A percentile compares a stretch with the other conserved stretches of the same genome.
Evolutionary conservation across 1,139 yeast genomes (phyloP).

Genomic region (Torulaspora globosa): DNA sequence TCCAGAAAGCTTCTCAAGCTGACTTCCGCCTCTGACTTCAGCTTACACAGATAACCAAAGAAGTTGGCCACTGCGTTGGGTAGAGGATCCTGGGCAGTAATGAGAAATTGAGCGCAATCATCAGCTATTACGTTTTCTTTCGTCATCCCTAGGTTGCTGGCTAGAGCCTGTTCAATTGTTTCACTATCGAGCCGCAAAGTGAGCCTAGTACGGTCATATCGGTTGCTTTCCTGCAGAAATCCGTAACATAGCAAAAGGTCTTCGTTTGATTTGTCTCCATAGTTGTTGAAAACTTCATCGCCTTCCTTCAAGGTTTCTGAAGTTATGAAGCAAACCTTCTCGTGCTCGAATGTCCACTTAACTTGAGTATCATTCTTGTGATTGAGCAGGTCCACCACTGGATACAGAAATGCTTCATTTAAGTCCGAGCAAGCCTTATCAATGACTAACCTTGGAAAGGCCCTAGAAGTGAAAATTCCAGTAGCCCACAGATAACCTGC

Average conservation of each 20-base stretch:
- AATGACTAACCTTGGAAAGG: slow-evolving; percentile 63
- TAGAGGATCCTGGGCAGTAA: slow-evolving; percentile 21
- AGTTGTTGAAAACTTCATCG: slow-evolving; percentile 66
- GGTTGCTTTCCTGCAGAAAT: slow-evolving; percentile 53
- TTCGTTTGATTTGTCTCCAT: slow-evolving; percentile 82
- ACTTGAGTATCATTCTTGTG: slow-evolving; percentile 63
- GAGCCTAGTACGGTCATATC: slow-evolving; percentile 58
- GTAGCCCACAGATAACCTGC: slow-evolving; percentile 70
- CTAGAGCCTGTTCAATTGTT: slow-evolving; percentile 19
- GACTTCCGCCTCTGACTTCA: slow-evolving; percentile 28
- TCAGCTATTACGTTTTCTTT: slow-evolving; percentile 15
- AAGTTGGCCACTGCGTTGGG: slow-evolving; percentile 33
- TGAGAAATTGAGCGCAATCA: slow-evolving; percentile 28
- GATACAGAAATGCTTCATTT: slow-evolving; percentile 66
- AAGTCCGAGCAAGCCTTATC: slow-evolving; percentile 34
- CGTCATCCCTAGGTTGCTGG: slow-evolving; percentile 24
- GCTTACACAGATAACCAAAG: slow-evolving; percentile 33
- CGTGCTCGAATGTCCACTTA: slow-evolving; percentile 50
- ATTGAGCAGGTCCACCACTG: slow-evolving; percentile 73
- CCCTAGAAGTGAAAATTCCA: slow-evolving; percentile 65
- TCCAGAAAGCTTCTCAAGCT: slow-evolving; percentile 37
- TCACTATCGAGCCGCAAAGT: slow-evolving; percentile 48
- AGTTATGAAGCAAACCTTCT: slow-evolving; percentile 32
- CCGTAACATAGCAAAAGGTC: slow-evolving; percentile 61
- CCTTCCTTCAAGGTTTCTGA: slow-evolving; percentile 35